Base-by-base conservation (phyloP, 202 grass and related monocot genomes). In the Cymbopogon flexuosus region DNA sequence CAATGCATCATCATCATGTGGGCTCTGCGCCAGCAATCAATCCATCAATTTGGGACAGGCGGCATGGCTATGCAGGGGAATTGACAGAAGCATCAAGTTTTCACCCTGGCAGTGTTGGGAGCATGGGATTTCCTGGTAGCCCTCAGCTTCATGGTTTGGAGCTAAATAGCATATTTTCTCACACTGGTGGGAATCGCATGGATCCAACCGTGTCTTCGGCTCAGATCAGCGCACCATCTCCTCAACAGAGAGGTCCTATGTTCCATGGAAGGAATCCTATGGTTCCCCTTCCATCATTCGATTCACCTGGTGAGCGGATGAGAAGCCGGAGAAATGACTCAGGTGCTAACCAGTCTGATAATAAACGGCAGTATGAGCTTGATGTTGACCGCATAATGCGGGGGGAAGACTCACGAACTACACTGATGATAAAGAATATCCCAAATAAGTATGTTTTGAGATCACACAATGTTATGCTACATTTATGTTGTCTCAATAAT, bases 371-470 rank as follows among this genome's bases (percentile, higher is more conserved):
- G 68, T 97, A 97, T 43, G 91, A 94, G 74, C 94, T 97, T 88
- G 91, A 97, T 89, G 71, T 97, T 39, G 89, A 97, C 62, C 88
- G 87, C 31, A 97, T 97, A 81, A 36, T 97, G 79, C 84, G 81
- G 37, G 84, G 94, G 30, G 94, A 91, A 54, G 91, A 97, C 75
- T 47, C 83, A 21, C 80, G 94, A 15, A 97, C 94, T 52, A 97
- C 94, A 36, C 86, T 97, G 22, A 97, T 94, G 94, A 94, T 97
- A 68, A 97, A 97, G 81, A 97, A 97, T 58, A 97, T 97, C 60
- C 94, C 94, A 13, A 97, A 97, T 58, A 97, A 97, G 94, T 94
- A 92, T 78, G 89, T 75, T 31, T 83, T 65, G 8, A 15, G 3
- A 35, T 12, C 12, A 69, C 21, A 40, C 60, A 33, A 65, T 86